Percentiles rank a stretch among this genome's conserved stretches.
Conservation (phyloP, 2,329 filamentous ascomycete species). For the Penicillium sp. region DNA sequence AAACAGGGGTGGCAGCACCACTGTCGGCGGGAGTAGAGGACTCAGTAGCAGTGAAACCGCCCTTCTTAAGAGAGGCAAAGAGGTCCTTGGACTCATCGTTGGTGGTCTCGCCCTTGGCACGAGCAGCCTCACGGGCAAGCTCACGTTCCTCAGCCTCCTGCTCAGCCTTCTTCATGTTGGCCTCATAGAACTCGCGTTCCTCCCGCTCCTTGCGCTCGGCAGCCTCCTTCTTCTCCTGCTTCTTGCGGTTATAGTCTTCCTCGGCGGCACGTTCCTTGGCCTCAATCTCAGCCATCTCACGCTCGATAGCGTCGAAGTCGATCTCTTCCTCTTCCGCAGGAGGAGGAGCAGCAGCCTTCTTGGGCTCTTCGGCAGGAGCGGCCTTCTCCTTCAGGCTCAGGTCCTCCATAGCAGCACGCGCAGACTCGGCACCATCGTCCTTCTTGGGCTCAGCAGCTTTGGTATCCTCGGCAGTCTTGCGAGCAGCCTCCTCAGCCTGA, state of each 20-base stretch:
- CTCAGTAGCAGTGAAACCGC: constrained; percentile 37
- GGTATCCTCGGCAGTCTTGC: constrained; percentile 45
- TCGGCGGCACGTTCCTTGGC: constrained; percentile 47
- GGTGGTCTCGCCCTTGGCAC: constrained; percentile 36
- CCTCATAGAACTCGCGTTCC: constrained; percentile 44
- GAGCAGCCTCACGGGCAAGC: constrained; percentile 40
- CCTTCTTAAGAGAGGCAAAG: constrained; percentile 47
- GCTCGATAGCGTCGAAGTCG: constrained; percentile 48
- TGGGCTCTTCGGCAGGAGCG: constrained; percentile 22
- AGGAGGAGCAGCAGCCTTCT: constrained; percentile 25
- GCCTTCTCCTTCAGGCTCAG: constrained; percentile 33
- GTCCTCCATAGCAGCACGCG: constrained; percentile 32
- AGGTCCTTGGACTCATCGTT: constrained; percentile 37
- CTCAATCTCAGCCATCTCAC: constrained; percentile 48
- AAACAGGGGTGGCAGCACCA: constrained; percentile 46
- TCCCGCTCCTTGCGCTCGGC: constrained; percentile 47
- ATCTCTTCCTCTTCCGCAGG: constrained; percentile 42
- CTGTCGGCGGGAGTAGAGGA: constrained; percentile 44
- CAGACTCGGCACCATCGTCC: constrained; percentile 33
- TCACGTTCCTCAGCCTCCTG: constrained; percentile 49
- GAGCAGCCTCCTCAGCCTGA: constrained; percentile 47
- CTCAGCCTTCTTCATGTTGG: constrained; percentile 50
- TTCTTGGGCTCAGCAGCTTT: constrained; percentile 38
- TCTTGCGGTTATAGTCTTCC: constrained; percentile 63
- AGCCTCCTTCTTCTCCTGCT: constrained; percentile 69